These are phyloP conservation scores for Cystofilobasidium bisporidii DNA, from an alignment of 768 basidiomycete genomes.

Conservation along the genomic window DNA sequence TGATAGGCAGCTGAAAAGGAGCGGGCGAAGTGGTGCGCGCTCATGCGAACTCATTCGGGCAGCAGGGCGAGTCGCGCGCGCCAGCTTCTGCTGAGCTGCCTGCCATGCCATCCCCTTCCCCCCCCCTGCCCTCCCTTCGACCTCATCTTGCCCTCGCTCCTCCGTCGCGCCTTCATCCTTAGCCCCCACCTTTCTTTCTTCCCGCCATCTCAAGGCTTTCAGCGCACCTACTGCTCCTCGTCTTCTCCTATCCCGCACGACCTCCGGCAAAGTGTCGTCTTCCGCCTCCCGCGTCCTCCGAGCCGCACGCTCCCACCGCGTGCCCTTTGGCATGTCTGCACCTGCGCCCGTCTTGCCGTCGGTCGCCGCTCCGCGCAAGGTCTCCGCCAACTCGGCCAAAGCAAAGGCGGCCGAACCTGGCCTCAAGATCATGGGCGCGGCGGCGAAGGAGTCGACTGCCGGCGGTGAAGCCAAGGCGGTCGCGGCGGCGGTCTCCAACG, in stretches of 20 bases:
- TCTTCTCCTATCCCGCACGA: neutral
- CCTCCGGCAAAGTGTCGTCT: conserved; percentile 2
- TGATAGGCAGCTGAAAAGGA: too few relatives aligned
- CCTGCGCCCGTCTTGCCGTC: neutral
- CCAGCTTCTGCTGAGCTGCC: too few relatives aligned
- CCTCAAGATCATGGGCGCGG: neutral
- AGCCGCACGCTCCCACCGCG: neutral
- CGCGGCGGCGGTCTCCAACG: too few relatives aligned
- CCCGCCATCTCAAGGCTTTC: too few relatives aligned
- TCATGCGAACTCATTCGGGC: too few relatives aligned
- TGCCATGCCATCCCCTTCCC: too few relatives aligned
- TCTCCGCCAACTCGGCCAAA: neutral
- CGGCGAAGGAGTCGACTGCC: neutral
- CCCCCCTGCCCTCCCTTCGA: too few relatives aligned
- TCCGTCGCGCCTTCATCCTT: too few relatives aligned
- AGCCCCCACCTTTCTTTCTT: too few relatives aligned
- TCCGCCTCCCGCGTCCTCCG: neutral
- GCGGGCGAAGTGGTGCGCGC: too few relatives aligned
- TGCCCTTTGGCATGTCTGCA: neutral
- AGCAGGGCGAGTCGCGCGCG: too few relatives aligned
- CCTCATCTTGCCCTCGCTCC: too few relatives aligned
- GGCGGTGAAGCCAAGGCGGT: neutral
- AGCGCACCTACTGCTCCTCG: neutral
- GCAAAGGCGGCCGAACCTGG: neutral
- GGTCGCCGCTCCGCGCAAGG: neutral